phyloP scores from a whole-genome alignment of 2,329 filamentous ascomycete species.

The Fusarium citri region DNA sequence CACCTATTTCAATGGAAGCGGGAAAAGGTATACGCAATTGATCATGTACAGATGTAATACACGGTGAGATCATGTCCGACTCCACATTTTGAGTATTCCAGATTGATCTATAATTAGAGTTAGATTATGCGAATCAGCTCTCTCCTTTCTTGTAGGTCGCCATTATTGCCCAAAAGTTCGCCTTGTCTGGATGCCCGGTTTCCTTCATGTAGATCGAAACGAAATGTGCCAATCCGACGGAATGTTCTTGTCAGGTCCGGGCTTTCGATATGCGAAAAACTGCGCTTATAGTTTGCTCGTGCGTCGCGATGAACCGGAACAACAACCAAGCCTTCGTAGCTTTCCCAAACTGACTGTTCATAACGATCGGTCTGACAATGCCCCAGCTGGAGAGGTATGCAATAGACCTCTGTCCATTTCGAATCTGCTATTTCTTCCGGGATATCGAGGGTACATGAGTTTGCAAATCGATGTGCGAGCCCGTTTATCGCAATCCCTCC shows the following conservation, averaged over 20 bases:
- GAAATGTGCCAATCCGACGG: background rate
- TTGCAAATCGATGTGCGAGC: constrained; percentile 1
- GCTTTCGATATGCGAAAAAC: background rate
- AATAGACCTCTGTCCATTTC: background rate
- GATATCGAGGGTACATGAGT: background rate
- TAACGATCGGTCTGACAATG: constrained; percentile 13
- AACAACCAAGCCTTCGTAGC: background rate
- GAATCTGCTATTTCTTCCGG: background rate
- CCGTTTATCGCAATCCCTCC: no score
- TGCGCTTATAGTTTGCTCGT: background rate
- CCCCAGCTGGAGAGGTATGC: background rate
- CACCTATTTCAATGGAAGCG: background rate
- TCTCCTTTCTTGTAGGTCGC: background rate
- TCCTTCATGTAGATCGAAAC: background rate
- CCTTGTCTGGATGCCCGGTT: background rate
- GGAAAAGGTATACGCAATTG: background rate
- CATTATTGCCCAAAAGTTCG: background rate
- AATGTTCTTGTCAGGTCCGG: background rate
- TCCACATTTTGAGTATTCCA: background rate
- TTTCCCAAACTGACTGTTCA: constrained; percentile 10
- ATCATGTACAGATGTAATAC: background rate
- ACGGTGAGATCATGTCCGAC: background rate
- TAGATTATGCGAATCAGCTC: background rate
- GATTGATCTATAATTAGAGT: rapidly evolving
- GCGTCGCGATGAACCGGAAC: rapidly evolving